Base-by-base conservation (phyloP, 208 protist species). In the Leishmania major region DNA sequence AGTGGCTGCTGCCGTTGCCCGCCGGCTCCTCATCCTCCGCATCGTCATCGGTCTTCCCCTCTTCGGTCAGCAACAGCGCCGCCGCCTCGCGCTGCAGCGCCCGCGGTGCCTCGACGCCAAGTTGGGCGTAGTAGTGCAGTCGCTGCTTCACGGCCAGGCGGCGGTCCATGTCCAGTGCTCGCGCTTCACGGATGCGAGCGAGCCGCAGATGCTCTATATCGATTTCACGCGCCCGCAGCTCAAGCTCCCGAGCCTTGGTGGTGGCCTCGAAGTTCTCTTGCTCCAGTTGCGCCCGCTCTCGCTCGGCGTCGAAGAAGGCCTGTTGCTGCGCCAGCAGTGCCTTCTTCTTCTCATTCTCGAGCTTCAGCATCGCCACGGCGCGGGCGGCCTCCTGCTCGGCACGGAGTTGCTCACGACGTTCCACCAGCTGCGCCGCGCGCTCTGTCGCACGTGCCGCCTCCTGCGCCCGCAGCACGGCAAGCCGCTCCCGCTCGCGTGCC, bases 261-360 rank as follows among this genome's bases (percentile, higher is more conserved):
- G 83, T 76, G 31, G 79, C 84, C 37, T 95, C 88, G 78, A 90
- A 88, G 53, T 60, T 85, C 35, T 85, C 77, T 53, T 91, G 90
- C 71, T 93, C 91, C 78, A 79, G 82, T 67, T 79, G 55, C 28
- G 88, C 82, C 6, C 91, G 90, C 67, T 90, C 67, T 47, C 82
- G 83, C 78, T 96, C 87, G 45, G 79, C 84, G 53, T 92, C 84
- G 40, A 90, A 84, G 72, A 87, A 69, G 22, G 79, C 79, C 66
- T 85, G 83, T 51, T 94, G 86, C 71, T 93, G 81, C 28, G 84
- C 85, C 59, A 95, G 51, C 69, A 86, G 43, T 17, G 84, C 80
- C 75, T 88, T 89, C 57, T 88, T 89, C 77, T 89, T 89, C 82
- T 95, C 93, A 43, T 94, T 93, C 28, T 95, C 93, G 1, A 94